These are phyloP conservation scores for Trypanosoma congolense DNA, from an alignment of 208 protist species.

Conservation along the genomic window DNA sequence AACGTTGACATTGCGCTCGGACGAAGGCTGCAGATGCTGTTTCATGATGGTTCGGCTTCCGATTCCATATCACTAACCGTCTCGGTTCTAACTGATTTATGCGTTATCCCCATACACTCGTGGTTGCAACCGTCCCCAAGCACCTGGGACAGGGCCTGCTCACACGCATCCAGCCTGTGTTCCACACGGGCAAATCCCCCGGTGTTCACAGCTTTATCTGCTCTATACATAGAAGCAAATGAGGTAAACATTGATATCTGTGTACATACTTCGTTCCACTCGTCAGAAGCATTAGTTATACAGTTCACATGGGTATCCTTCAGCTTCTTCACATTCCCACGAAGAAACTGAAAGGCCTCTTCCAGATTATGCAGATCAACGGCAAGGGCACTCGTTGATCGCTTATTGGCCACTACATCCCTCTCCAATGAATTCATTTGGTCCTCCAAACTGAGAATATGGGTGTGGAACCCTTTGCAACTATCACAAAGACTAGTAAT, in stretches of 20 bases:
- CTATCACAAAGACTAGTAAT: neutral
- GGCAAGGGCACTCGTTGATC: neutral
- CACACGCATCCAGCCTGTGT: neutral
- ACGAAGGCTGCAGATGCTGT: too few relatives aligned
- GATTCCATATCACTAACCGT: too few relatives aligned
- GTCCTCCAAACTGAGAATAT: neutral
- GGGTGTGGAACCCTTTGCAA: neutral
- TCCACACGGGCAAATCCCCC: neutral
- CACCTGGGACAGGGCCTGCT: neutral
- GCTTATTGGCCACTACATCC: neutral
- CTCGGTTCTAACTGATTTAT: too few relatives aligned
- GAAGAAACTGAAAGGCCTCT: neutral
- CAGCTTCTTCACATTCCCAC: neutral
- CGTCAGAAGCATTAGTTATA: neutral
- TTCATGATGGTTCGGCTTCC: too few relatives aligned
- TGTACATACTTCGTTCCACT: neutral
- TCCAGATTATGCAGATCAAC: neutral
- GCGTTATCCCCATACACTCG: too few relatives aligned
- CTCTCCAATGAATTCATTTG: conserved; percentile 7
- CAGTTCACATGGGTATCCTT: neutral
- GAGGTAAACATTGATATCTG: neutral
- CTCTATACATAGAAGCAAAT: neutral
- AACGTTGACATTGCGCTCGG: too few relatives aligned
- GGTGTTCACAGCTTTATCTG: neutral
- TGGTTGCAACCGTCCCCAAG: too few relatives aligned